phyloP scores from a whole-genome alignment of 331 rosid genomes.

The Ulmus americana region DNA sequence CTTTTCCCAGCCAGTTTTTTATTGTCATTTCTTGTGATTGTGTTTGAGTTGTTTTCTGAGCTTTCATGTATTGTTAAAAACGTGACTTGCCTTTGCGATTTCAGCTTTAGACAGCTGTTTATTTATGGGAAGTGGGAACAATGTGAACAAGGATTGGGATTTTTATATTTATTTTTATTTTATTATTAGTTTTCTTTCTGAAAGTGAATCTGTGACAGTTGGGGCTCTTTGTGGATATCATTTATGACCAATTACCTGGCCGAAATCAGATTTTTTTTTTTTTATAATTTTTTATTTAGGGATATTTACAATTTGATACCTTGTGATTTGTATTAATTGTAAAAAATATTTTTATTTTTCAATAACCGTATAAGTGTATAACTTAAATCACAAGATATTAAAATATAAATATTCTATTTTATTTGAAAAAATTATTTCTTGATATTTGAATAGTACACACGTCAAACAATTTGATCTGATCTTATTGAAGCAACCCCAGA shows the following conservation, averaged over 20 bases:
- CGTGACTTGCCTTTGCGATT: too few species aligned
- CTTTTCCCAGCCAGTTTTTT: too few species aligned
- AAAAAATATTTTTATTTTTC: background rate
- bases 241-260: slow-evolving; percentile 9
- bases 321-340: background rate
- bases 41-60: too few species aligned
- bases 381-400: too few species aligned
- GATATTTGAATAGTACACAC: background rate
- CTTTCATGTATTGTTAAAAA: too few species aligned
- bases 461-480: slow-evolving; percentile 6
- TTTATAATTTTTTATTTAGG: background rate
- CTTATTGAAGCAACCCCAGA: background rate
- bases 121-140: background rate
- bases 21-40: too few species aligned
- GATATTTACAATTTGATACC: background rate
- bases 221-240: background rate
- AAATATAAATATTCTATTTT: too few species aligned
- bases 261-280: slow-evolving; percentile 4
- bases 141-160: slow-evolving; percentile 1
- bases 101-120: slow-evolving; percentile 6
- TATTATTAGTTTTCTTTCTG: background rate
- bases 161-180: background rate
- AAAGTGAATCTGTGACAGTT: slow-evolving; percentile 11
- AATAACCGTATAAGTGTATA: too few species aligned
- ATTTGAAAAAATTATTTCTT: background rate